Percentiles rank a stretch among this genome's conserved stretches.
These are phyloP conservation scores for Pelargonium citronellum DNA, from an alignment of 441 rosid genomes.

Conservation along the genomic window DNA sequence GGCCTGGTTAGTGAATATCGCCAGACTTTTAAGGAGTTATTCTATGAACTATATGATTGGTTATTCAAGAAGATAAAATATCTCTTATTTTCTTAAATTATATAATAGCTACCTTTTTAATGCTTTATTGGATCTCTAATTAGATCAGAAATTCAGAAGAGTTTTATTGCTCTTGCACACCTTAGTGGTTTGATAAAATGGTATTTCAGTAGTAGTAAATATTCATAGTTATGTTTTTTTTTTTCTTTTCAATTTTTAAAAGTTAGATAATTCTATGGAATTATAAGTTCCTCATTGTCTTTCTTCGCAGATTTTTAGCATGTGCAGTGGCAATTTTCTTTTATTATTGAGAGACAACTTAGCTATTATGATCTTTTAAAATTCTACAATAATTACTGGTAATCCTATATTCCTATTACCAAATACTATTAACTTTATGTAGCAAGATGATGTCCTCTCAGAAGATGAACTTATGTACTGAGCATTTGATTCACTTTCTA, in stretches of 20 bases:
- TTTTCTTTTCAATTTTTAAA: too few species aligned
- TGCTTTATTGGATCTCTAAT: not conserved
- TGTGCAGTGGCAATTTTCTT: not conserved
- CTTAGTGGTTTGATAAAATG: not conserved
- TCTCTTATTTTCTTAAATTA: not conserved
- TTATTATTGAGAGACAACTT: not conserved
- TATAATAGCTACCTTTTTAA: too few species aligned
- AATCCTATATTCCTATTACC: not conserved
- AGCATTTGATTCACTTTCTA: not conserved
- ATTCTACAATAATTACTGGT: not conserved
- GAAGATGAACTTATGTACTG: not conserved
- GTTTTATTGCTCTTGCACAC: not conserved
- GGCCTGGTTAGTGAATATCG: slow-evolving; percentile 60
- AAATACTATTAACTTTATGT: not conserved
- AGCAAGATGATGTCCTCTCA: not conserved
- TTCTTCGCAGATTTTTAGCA: not conserved
- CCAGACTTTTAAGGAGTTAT: not conserved
- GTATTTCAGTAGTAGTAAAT: not conserved
- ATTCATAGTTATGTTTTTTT: not conserved
- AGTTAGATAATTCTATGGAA: not conserved
- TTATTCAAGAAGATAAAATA: slow-evolving; percentile 8
- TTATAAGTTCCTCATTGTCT: not conserved
- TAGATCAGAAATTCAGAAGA: too few species aligned
- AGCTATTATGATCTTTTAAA: not conserved
- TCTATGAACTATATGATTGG: not conserved